These are phyloP conservation scores for Hyaloscypha variabilis DNA, from an alignment of 495 filamentous ascomycete species.

Conservation along the genomic window DNA sequence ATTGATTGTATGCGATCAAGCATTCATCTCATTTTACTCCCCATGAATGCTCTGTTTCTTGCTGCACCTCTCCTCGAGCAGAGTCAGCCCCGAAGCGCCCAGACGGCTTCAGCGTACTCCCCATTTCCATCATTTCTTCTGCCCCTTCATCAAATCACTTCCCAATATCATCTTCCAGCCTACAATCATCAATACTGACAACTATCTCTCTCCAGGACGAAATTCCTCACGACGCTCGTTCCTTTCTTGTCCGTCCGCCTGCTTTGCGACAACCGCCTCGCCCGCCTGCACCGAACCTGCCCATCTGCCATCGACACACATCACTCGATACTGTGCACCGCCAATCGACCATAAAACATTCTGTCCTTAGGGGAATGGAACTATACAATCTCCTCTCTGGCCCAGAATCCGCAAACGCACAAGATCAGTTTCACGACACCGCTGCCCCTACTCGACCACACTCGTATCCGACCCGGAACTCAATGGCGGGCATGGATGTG, in stretches of 20 bases:
- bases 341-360: constrained; percentile 10
- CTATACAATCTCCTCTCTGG: constrained; percentile 23
- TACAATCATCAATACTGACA: constrained; percentile 22
- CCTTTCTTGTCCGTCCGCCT: constrained; percentile 21
- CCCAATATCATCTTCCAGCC: constrained; percentile 19
- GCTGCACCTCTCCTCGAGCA: constrained; percentile 10
- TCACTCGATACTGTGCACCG: constrained; percentile 1
- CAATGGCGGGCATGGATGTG: constrained; percentile 27
- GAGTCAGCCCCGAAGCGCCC: constrained; percentile 27
- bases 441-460: constrained; percentile 25
- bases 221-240: constrained; percentile 27
- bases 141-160: constrained; percentile 25
- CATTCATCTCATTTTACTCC: constrained; percentile 8
- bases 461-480: constrained; percentile 35
- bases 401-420: constrained; percentile 21
- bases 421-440: constrained; percentile 26
- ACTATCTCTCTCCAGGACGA: constrained; percentile 22
- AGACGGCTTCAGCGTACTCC: constrained; percentile 13
- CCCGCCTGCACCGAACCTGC: constrained; percentile 16
- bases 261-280: constrained; percentile 30
- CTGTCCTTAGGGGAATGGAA: constrained; percentile 19
- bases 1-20: constrained; percentile 32
- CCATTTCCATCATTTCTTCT: constrained; percentile 31
- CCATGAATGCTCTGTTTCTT: constrained; percentile 8
- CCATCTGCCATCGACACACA: constrained; percentile 14